Percentiles rank a stretch among this genome's conserved stretches.
phyloP scores from a whole-genome alignment of 306 rosid species.

The Senna siamea region DNA sequence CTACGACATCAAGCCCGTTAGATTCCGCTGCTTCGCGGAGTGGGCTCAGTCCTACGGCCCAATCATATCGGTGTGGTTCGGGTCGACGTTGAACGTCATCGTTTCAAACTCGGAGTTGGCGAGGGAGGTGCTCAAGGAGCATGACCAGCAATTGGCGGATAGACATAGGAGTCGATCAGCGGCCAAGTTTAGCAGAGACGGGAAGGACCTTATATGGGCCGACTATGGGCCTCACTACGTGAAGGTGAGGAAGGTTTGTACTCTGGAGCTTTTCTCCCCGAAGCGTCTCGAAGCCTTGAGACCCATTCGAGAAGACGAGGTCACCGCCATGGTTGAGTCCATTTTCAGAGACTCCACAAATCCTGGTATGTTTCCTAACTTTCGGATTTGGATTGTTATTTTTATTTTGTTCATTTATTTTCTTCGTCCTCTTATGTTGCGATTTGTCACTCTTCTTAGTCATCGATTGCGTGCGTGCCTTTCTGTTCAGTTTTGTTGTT shows the following conservation, averaged over 20 bases:
- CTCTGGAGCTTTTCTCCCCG: constrained; percentile 84
- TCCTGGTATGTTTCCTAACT: constrained; percentile 48
- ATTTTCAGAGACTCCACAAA: constrained; percentile 56
- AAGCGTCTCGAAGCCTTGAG: constrained; percentile 70
- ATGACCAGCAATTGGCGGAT: constrained; percentile 76
- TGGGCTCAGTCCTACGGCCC: constrained; percentile 86
- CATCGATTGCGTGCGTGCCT: background rate
- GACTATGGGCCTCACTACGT: constrained; percentile 97
- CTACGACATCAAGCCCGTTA: constrained; percentile 75
- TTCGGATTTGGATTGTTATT: too few species aligned
- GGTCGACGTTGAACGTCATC: constrained; percentile 69
- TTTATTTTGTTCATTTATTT: background rate
- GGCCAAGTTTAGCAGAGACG: constrained; percentile 77
- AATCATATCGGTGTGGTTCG: constrained; percentile 88
- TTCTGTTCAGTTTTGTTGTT: too few species aligned
- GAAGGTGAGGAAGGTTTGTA: constrained; percentile 90
- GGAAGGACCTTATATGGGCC: constrained; percentile 89
- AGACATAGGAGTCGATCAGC: constrained; percentile 74
- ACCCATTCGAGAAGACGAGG: constrained; percentile 89
- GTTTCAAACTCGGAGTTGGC: constrained; percentile 77
- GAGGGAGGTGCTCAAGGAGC: constrained; percentile 69
- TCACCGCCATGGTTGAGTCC: constrained; percentile 85
- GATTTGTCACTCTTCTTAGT: background rate
- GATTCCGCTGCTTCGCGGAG: constrained; percentile 82
- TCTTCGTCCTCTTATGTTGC: background rate